Evolutionary conservation across 164 flowering plant genomes (phyloP).

Genomic region (Cinnamomum micranthum): DNA sequence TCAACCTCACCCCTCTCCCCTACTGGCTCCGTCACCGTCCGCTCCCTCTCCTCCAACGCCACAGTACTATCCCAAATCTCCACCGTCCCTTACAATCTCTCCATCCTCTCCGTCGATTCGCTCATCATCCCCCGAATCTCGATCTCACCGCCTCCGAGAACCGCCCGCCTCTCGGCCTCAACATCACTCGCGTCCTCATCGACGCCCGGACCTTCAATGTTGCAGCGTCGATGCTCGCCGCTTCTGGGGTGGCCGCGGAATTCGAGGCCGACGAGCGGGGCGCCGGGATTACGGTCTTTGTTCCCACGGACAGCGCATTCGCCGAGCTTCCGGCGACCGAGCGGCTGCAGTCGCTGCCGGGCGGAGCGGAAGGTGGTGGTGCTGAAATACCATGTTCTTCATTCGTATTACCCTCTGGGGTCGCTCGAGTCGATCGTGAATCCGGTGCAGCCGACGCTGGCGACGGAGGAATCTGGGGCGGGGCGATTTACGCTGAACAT

Average conservation of each 20-base stretch:
- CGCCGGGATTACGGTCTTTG: slow-evolving; percentile 85
- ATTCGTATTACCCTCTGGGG: slow-evolving; percentile 86
- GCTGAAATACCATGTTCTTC: slow-evolving; percentile 69
- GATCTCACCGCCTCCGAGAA: slow-evolving; percentile 65
- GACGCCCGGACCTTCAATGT: slow-evolving; percentile 74
- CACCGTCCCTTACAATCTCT: slow-evolving; percentile 62
- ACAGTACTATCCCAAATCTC: slow-evolving; percentile 46
- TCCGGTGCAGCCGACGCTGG: slow-evolving; percentile 87
- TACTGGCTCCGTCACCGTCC: slow-evolving; percentile 28
- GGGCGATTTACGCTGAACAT: slow-evolving; percentile 80
- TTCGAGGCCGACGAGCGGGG: slow-evolving; percentile 77
- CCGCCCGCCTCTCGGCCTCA: slow-evolving; percentile 48
- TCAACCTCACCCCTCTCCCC: slow-evolving; percentile 64
- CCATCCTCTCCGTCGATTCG: slow-evolving; percentile 51
- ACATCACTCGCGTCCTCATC: slow-evolving; percentile 62
- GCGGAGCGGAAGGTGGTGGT: slow-evolving; percentile 68
- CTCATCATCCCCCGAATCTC: slow-evolving; percentile 44
- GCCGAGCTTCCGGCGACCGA: slow-evolving; percentile 45
- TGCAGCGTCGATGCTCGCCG: slow-evolving; percentile 70
- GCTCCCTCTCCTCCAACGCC: slow-evolving; percentile 50
- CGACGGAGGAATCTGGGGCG: slow-evolving; percentile 80
- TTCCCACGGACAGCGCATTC: slow-evolving; percentile 77
- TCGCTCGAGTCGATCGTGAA: slow-evolving; percentile 79
- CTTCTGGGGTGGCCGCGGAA: slow-evolving; percentile 77
- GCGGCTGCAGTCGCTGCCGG: slow-evolving; percentile 55